Base-by-base conservation (phyloP, 495 filamentous ascomycete genomes). In the Daldinia concentrica region DNA sequence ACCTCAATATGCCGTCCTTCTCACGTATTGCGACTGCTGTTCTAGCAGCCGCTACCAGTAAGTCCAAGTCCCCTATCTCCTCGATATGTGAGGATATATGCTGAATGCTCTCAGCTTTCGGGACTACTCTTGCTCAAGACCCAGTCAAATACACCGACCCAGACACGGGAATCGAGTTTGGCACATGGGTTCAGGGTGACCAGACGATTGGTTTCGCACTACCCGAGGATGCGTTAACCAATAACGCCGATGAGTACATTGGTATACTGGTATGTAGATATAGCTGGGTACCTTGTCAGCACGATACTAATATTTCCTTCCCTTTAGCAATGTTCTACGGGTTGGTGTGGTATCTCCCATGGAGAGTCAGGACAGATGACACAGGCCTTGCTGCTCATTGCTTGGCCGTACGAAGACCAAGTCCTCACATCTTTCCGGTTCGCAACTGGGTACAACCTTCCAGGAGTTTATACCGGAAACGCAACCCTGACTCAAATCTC, bases 281-380 rank as follows among this genome's bases (percentile, higher is more conserved):
- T 58, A 6, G 2, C 5, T 26, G 24, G 11, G 24, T 1, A 48
- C 17, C 22, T 52, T 36, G 14, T n/a, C 27, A 14, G 12, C 3
- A 64, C 22, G 30, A 17, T 26, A 59, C 55, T 66, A 34, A 60
- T 41, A 6, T 22, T 15, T n/a, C 15, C 8, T 22, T 15, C 17
- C 11, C 43, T 22, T 43, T 68, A 77, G 74, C 55, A 69, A 81
- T 80, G 71, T 69, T 68, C 74, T 66, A 69, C 32, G 34, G 88
- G 88, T 22, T 91, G 86, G 85, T 84, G 86, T 66, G 88, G 87
- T 71, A 72, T 91, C 30, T 86, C 83, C 34, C 83, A 85, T 68
- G 83, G 83, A 63, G 75, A 71, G 64, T 77, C 73, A 9, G 87
- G 86, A 39, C 81, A 82, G 56, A 91, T 91, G 89, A 86, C 86